phyloP scores from a whole-genome alignment of 2,329 filamentous ascomycete genomes.

The Apiospora malaysiana region DNA sequence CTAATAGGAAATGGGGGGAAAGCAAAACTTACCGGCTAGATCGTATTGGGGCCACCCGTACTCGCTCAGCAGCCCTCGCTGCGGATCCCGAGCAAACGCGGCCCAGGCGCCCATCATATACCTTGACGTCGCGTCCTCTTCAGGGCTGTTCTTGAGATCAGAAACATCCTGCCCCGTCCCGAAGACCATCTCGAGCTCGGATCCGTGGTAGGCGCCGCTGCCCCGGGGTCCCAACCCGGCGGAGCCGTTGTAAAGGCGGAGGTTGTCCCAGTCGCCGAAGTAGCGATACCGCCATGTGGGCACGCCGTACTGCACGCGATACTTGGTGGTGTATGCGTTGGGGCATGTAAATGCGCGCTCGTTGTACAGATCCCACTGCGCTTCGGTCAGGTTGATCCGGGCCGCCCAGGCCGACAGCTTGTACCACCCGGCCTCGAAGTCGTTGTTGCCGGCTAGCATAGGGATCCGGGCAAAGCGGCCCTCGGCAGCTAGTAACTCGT shows the following conservation, averaged over 20 bases:
- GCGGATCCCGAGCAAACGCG: constrained; percentile 23
- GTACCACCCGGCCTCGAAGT: constrained; percentile 56
- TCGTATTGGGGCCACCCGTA: constrained; percentile 19
- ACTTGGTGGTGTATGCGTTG: constrained; percentile 44
- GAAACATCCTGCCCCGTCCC: constrained; percentile 47
- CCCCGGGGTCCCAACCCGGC: constrained; percentile 31
- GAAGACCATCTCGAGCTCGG: constrained; percentile 54
- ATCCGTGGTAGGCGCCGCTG: constrained; percentile 56
- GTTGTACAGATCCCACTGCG: constrained; percentile 46
- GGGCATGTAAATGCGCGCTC: constrained; percentile 55
- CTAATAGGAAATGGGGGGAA: no score
- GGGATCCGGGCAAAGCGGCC: constrained; percentile 44
- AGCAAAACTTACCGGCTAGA: background rate
- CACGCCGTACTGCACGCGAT: constrained; percentile 42
- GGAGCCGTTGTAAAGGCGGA: constrained; percentile 43
- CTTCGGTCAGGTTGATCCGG: constrained; percentile 45
- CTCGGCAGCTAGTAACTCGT: constrained; percentile 29
- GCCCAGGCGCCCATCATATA: constrained; percentile 26
- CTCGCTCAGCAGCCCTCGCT: background rate
- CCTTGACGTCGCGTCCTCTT: constrained; percentile 2
- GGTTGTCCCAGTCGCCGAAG: constrained; percentile 55
- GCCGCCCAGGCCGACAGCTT: constrained; percentile 48
- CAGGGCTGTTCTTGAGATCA: constrained; percentile 38
- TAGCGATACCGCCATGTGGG: constrained; percentile 54
- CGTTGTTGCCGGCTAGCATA: constrained; percentile 48